phyloP scores from a whole-genome alignment of 352 stramenopile genomes.

The Globisporangium paddicum region DNA sequence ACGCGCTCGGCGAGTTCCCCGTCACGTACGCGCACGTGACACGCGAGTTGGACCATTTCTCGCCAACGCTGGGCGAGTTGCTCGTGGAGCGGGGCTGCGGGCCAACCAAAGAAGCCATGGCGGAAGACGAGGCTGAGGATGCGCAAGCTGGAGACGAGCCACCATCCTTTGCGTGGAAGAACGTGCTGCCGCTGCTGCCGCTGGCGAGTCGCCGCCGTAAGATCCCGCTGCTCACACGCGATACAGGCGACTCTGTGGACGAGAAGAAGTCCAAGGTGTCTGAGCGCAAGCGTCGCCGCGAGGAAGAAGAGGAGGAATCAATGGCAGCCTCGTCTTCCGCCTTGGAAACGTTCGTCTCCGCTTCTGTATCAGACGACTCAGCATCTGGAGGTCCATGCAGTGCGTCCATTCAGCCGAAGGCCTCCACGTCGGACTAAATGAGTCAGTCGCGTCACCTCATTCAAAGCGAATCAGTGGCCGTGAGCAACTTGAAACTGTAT shows the following conservation, averaged over 20 bases:
- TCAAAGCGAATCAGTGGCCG: background rate
- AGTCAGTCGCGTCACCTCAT: background rate
- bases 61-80: conserved; percentile 67
- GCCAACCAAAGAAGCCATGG: background rate
- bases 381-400: too few relatives aligned
- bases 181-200: conserved; percentile 49
- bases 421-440: background rate
- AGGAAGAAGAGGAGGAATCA: conserved; percentile 18
- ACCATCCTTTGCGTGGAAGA: conserved; percentile 35
- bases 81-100: conserved; percentile 46
- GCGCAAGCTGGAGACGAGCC: background rate
- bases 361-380: background rate
- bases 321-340: background rate
- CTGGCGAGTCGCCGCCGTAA: conserved; percentile 52
- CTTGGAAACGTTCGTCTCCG: background rate
- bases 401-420: background rate
- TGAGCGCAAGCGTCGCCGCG: conserved; percentile 67
- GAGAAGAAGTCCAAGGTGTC: conserved; percentile 71
- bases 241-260: conserved; percentile 74
- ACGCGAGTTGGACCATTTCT: conserved; percentile 68
- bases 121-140: conserved; percentile 1
- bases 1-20: conserved; percentile 45
- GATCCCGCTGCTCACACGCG: conserved; percentile 57
- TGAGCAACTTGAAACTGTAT: background rate
- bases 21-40: conserved; percentile 42